Conservation (phyloP, 2,329 filamentous ascomycete species). For the Talaromyces sp. region DNA sequence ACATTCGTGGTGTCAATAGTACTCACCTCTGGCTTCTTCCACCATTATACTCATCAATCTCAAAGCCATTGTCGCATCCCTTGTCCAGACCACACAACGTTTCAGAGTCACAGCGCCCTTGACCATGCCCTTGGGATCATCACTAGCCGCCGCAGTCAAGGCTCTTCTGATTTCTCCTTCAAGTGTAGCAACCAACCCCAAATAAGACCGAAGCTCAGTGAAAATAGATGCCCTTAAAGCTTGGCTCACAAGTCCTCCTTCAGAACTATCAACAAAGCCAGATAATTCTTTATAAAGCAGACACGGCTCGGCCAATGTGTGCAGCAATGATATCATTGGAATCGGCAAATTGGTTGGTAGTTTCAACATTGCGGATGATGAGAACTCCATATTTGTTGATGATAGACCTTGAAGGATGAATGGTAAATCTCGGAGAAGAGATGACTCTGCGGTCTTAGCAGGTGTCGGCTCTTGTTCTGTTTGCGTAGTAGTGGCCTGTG, state of each 20-base stretch:
- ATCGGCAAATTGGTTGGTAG: slow-evolving; percentile 77
- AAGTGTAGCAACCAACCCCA: slow-evolving; percentile 84
- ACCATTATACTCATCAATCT: slow-evolving; percentile 92
- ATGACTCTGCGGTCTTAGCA: slow-evolving; percentile 63
- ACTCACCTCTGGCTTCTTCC: slow-evolving; percentile 72
- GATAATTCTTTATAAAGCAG: slow-evolving; percentile 82
- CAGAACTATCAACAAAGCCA: slow-evolving; percentile 75
- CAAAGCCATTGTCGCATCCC: slow-evolving; percentile 93
- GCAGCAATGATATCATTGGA: slow-evolving; percentile 80
- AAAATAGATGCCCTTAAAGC: slow-evolving; percentile 85
- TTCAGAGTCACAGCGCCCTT: slow-evolving; percentile 92
- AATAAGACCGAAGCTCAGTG: slow-evolving; percentile 80
- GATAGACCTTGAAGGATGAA: slow-evolving; percentile 92
- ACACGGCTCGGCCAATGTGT: slow-evolving; percentile 88
- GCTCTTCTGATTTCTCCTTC: slow-evolving; percentile 89
- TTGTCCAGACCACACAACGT: slow-evolving; percentile 93
- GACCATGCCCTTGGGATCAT: slow-evolving; percentile 67
- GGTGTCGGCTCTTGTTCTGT: slow-evolving; percentile 44
- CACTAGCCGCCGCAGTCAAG: slow-evolving; percentile 62
- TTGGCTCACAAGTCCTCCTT: slow-evolving; percentile 83
- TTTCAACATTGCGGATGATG: slow-evolving; percentile 66
- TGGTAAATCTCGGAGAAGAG: slow-evolving; percentile 74
- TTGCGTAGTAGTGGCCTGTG: slow-evolving; percentile 21
- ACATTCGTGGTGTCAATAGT: background rate
- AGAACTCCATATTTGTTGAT: slow-evolving; percentile 78